A percentile compares a stretch with the other conserved stretches of the same genome.
These are phyloP conservation scores for Gossypium trilobum DNA, from an alignment of 441 rosid genomes.

Conservation along the genomic window DNA sequence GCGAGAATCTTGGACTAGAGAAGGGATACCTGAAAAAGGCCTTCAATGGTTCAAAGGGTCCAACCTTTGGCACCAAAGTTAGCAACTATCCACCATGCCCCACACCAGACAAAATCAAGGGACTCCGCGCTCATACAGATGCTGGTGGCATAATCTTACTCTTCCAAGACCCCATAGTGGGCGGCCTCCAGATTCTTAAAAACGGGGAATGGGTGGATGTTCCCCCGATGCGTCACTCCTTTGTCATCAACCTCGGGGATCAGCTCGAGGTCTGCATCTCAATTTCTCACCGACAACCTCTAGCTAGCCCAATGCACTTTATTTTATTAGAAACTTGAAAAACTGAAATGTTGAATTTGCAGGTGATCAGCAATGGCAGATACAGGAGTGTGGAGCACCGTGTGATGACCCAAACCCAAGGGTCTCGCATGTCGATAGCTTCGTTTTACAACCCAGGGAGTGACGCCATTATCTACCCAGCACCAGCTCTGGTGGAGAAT, in stretches of 20 bases:
- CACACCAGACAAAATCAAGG: constrained; percentile 75
- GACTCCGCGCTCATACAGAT: constrained; percentile 85
- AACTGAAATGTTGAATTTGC: background rate
- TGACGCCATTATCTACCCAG: background rate
- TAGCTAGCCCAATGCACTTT: too few relatives aligned
- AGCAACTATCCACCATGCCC: constrained; percentile 94
- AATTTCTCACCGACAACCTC: too few relatives aligned
- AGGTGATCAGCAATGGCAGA: background rate
- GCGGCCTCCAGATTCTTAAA: constrained; percentile 90
- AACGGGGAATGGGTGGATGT: constrained; percentile 80
- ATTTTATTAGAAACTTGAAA: too few relatives aligned
- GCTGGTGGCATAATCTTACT: constrained; percentile 85
- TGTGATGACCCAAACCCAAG: background rate
- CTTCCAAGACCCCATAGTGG: constrained; percentile 73
- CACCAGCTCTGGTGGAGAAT: background rate
- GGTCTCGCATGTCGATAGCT: background rate
- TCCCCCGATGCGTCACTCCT: constrained; percentile 85
- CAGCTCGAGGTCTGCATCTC: constrained; percentile 59
- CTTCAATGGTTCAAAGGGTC: constrained; percentile 55
- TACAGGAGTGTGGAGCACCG: background rate
- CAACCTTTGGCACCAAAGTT: constrained; percentile 81
- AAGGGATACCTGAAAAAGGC: constrained; percentile 68
- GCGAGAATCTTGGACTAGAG: constrained; percentile 79
- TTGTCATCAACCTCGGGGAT: constrained; percentile 87
- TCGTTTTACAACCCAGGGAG: background rate